Conservation (phyloP, 129 eudicot species). For the Kitagawia praeruptora region DNA sequence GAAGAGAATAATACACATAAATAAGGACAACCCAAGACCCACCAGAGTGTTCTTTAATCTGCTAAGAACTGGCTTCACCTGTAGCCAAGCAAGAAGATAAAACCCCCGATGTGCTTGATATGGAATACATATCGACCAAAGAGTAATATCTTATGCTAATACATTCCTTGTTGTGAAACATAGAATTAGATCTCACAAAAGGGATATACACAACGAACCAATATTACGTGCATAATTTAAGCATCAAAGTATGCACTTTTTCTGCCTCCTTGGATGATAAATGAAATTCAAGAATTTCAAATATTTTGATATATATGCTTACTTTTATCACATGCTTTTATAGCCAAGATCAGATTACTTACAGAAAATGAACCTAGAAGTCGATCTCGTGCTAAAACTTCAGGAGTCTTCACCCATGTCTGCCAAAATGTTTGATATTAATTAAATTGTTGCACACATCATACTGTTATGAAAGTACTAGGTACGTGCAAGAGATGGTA, state of each 20-base stretch:
- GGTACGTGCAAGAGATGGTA: neutral
- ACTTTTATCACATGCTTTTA: neutral
- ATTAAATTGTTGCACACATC: neutral
- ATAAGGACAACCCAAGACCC: constrained; percentile 53
- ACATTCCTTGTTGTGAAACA: neutral
- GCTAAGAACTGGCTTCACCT: constrained; percentile 84
- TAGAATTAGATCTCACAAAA: neutral
- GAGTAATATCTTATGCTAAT: neutral
- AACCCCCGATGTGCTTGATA: neutral
- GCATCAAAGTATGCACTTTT: neutral
- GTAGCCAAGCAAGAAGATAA: constrained; percentile 3
- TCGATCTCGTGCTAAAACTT: constrained; percentile 89
- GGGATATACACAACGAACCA: neutral
- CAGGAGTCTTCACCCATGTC: constrained; percentile 98
- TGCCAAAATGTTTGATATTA: constrained; percentile 16
- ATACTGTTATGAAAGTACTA: neutral
- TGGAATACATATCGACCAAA: neutral
- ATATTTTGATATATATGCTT: neutral
- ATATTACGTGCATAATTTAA: neutral
- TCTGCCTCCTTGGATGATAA: neutral
- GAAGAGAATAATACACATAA: constrained; percentile 40
- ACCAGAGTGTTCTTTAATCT: constrained; percentile 77
- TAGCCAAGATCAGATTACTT: constrained; percentile 23
- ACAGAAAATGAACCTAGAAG: constrained; percentile 89
- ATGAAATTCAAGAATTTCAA: neutral